Evolutionary conservation across 2,329 filamentous ascomycete species (phyloP).

Genomic region (Thielaviopsis ethacetica): DNA sequence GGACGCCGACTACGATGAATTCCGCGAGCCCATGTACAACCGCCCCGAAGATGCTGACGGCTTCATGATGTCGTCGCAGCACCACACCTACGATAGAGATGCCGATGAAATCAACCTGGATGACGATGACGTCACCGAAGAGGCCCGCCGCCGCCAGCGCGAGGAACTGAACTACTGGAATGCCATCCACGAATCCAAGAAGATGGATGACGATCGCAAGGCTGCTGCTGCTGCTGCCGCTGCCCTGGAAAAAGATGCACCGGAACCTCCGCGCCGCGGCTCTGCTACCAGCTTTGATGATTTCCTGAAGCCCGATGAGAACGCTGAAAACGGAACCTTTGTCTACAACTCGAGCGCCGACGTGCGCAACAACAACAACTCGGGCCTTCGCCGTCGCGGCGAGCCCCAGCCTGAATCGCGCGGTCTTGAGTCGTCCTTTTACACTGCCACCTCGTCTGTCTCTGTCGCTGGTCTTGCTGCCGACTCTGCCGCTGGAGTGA

Average conservation of each 20-base stretch:
- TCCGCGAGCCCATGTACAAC: constrained; percentile 41
- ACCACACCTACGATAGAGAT: constrained; percentile 13
- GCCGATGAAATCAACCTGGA: background rate
- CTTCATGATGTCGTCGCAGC: constrained; percentile 37
- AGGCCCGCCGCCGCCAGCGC: constrained; percentile 41
- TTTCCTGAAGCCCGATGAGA: constrained; percentile 34
- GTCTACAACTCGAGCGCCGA: constrained; percentile 42
- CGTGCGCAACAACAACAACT: constrained; percentile 22
- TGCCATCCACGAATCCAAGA: constrained; percentile 32
- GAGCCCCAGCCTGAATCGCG: constrained; percentile 14
- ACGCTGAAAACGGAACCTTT: constrained; percentile 36
- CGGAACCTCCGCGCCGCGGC: constrained; percentile 9
- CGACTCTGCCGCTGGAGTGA: background rate
- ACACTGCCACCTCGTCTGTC: constrained; percentile 18
- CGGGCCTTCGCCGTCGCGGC: constrained; percentile 29
- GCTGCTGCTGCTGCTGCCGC: constrained; percentile 7
- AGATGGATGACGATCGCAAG: constrained; percentile 19
- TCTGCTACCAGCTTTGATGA: constrained; percentile 40
- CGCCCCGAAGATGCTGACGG: constrained; percentile 50
- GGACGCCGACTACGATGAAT: constrained; percentile 29
- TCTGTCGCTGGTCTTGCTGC: background rate
- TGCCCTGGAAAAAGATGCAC: constrained; percentile 13
- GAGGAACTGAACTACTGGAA: constrained; percentile 55
- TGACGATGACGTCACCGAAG: constrained; percentile 43
- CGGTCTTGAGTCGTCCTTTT: background rate